phyloP scores from a whole-genome alignment of 2,329 filamentous ascomycete genomes.

The Curvularia verruculosa region DNA sequence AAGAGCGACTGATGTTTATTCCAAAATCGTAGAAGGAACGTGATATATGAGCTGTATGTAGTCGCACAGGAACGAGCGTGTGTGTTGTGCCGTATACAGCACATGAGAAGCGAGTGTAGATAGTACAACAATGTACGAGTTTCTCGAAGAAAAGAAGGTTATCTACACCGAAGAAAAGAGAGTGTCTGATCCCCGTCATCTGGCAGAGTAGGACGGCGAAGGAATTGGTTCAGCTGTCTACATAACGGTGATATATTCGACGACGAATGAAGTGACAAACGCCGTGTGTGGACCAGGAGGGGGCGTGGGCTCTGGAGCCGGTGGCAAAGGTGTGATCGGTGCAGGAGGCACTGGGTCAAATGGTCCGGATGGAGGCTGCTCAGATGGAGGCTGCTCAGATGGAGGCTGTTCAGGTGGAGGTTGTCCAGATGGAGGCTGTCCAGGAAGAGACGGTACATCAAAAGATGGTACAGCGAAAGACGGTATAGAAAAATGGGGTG shows the following conservation, averaged over 20 bases:
- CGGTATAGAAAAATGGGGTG: too few species aligned
- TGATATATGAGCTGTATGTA: background rate
- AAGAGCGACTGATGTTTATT: background rate
- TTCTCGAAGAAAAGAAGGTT: background rate
- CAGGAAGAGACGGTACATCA: too few species aligned
- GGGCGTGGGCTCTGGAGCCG: slow-evolving; percentile 5
- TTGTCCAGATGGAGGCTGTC: too few species aligned
- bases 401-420: too few species aligned
- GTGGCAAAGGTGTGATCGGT: background rate
- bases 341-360: too few species aligned
- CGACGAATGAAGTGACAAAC: slow-evolving; percentile 22
- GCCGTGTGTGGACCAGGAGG: slow-evolving; percentile 17
- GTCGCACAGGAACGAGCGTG: background rate
- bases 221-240: background rate
- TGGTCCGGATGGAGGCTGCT: too few species aligned
- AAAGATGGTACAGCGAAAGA: background rate
- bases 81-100: background rate
- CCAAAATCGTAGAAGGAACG: background rate
- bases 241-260: slow-evolving; percentile 25
- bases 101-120: background rate
- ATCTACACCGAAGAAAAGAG: background rate
- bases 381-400: too few species aligned
- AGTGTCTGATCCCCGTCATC: background rate
- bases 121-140: slow-evolving; percentile 4
- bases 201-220: background rate